Evolutionary conservation across 2,329 filamentous ascomycete species (phyloP).

Genomic region (Periconia sp.): DNA sequence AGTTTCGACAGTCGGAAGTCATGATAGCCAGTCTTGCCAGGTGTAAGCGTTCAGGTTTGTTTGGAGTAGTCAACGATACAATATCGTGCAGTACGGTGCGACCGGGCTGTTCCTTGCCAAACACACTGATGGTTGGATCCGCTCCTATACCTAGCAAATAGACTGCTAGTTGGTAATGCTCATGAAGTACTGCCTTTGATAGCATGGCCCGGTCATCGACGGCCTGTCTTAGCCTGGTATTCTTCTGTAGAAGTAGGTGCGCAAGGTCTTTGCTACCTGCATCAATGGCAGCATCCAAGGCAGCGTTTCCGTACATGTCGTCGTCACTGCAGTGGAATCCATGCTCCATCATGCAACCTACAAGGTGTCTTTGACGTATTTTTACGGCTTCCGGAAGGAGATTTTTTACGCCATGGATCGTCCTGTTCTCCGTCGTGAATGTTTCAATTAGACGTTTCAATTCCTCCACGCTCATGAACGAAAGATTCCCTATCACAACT

Average conservation of each 20-base stretch:
- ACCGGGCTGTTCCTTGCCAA: not conserved
- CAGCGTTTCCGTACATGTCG: not conserved
- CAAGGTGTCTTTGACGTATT: not conserved
- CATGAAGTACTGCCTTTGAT: not conserved
- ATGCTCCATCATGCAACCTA: not conserved
- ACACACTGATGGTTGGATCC: not conserved
- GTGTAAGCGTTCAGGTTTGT: not conserved
- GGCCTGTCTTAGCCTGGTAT: not conserved
- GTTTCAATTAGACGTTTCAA: not conserved
- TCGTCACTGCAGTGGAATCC: not conserved
- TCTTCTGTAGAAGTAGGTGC: not conserved
- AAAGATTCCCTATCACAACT: not conserved
- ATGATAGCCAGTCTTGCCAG: not conserved
- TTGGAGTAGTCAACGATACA: not conserved
- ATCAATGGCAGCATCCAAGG: not conserved
- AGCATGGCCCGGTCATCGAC: not conserved
- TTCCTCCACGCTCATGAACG: not conserved
- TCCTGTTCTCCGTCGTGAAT: not conserved
- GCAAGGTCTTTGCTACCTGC: not conserved
- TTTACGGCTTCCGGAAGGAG: not conserved
- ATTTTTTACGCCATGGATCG: not conserved
- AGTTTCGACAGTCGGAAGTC: not conserved
- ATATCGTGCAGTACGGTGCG: not conserved
- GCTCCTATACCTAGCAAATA: not conserved
- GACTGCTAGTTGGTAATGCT: not conserved